A percentile compares a stretch with the other conserved stretches of the same genome.
These are phyloP conservation scores for Exidia glandulosa DNA, from an alignment of 768 basidiomycete species.

Conservation along the genomic window DNA sequence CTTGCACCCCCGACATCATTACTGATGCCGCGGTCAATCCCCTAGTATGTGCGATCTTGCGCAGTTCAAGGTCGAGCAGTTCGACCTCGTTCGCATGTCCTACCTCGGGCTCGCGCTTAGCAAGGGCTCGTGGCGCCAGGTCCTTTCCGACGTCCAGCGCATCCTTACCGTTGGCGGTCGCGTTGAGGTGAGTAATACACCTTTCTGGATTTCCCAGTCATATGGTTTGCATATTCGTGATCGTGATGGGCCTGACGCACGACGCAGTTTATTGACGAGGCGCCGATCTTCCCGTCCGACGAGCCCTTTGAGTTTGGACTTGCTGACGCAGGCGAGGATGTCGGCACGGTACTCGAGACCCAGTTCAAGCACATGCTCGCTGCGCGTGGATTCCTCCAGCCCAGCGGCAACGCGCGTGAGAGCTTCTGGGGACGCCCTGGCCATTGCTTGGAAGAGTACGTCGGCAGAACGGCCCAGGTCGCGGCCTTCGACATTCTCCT, in stretches of 20 bases:
- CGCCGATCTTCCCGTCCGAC: neutral
- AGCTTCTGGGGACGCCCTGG: neutral
- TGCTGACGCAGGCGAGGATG: neutral
- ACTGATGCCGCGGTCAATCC: neutral
- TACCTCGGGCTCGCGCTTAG: conserved; percentile 56
- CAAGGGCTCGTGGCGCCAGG: conserved; percentile 41
- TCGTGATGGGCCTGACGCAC: neutral
- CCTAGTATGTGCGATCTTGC: conserved; percentile 25
- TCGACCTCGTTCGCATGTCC: conserved; percentile 67
- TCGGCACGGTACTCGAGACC: neutral
- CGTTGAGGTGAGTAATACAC: conserved; percentile 39
- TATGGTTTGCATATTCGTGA: neutral
- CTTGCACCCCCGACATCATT: neutral
- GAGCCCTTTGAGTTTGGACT: neutral
- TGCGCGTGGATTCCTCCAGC: neutral
- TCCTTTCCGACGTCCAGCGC: conserved; percentile 51
- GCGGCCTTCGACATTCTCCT: neutral
- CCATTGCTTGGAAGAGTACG: neutral
- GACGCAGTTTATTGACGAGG: neutral
- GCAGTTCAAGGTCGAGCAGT: conserved; percentile 51
- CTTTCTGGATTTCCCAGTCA: neutral
- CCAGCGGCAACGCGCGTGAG: neutral
- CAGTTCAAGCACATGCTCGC: neutral
- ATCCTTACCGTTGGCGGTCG: conserved; percentile 50
- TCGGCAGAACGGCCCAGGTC: neutral